Evolutionary conservation across 108 stramenopile genomes (phyloP).

Genomic region (Skeletonema potamos): DNA sequence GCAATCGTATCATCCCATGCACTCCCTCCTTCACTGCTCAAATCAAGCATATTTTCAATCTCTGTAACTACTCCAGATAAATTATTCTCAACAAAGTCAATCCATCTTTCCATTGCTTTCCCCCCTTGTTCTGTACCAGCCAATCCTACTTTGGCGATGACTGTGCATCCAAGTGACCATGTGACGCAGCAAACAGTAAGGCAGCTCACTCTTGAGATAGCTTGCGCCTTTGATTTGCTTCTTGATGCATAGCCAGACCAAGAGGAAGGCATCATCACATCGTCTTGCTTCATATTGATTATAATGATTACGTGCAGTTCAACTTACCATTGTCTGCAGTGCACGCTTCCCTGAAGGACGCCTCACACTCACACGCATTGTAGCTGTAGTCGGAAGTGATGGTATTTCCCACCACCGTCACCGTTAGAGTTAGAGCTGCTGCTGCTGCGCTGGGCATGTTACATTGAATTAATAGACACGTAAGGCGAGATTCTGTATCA

Average conservation of each 20-base stretch:
- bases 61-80: constrained; percentile 47
- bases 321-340: no score
- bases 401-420: no score
- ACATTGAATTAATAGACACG: no score
- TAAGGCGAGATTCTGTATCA: no score
- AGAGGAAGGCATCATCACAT: constrained; percentile 67
- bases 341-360: no score
- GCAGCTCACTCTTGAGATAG: constrained; percentile 71
- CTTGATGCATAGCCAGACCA: constrained; percentile 91
- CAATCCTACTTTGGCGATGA: constrained; percentile 52
- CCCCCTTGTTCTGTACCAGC: constrained; percentile 63
- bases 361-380: no score
- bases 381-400: no score
- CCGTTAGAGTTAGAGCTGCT: no score
- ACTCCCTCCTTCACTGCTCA: constrained; percentile 45
- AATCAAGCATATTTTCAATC: constrained; percentile 68
- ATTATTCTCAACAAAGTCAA: constrained; percentile 52
- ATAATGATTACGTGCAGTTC: no score
- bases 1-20: constrained; percentile 56
- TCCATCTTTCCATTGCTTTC: constrained; percentile 48
- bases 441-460: no score
- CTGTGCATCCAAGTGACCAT: constrained; percentile 63
- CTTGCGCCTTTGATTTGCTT: constrained; percentile 44
- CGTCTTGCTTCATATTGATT: no score
- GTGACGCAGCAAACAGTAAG: constrained; percentile 77